phyloP scores from a whole-genome alignment of 352 stramenopile species.

The Phytophthora boehmeriae region DNA sequence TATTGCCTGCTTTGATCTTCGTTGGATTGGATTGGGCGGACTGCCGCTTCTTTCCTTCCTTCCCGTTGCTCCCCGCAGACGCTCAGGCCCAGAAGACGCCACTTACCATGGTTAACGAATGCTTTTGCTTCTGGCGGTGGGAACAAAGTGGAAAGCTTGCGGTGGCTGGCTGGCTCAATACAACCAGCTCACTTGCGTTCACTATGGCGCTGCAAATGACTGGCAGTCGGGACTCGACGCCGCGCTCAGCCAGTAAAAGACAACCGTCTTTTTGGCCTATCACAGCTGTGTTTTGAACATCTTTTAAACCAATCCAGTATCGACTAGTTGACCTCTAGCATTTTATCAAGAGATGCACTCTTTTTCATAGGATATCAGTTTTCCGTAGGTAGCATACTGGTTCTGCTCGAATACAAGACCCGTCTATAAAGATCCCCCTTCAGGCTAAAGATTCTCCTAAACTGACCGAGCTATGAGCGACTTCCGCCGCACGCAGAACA shows the following conservation, averaged over 20 bases:
- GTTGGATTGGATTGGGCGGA: no score
- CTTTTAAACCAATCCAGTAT: conserved; percentile 35
- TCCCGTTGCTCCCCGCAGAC: not conserved
- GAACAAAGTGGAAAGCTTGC: conserved; percentile 67
- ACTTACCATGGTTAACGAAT: conserved; percentile 86
- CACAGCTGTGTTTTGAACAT: no score
- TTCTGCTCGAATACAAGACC: not conserved
- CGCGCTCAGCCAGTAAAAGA: conserved; percentile 43
- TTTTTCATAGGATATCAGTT: conserved; percentile 4
- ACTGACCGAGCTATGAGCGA: conserved; percentile 59
- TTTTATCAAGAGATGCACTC: not conserved
- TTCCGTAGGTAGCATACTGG: not conserved
- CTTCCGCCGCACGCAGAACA: conserved; percentile 84
- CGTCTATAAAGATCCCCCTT: conserved; percentile 30
- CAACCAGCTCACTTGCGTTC: conserved; percentile 49
- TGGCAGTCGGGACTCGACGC: conserved; percentile 69
- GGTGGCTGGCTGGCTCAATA: conserved; percentile 38
- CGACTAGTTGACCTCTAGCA: not conserved
- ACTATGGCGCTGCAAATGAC: conserved; percentile 79
- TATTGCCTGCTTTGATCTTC: no score
- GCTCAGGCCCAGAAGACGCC: not conserved
- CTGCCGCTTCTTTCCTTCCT: not conserved
- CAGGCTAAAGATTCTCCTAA: conserved; percentile 19
- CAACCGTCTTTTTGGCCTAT: conserved; percentile 39
- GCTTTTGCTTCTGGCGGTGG: conserved; percentile 86